Conservation (phyloP, 805 yeast species). For the Lipomyces sp. region DNA sequence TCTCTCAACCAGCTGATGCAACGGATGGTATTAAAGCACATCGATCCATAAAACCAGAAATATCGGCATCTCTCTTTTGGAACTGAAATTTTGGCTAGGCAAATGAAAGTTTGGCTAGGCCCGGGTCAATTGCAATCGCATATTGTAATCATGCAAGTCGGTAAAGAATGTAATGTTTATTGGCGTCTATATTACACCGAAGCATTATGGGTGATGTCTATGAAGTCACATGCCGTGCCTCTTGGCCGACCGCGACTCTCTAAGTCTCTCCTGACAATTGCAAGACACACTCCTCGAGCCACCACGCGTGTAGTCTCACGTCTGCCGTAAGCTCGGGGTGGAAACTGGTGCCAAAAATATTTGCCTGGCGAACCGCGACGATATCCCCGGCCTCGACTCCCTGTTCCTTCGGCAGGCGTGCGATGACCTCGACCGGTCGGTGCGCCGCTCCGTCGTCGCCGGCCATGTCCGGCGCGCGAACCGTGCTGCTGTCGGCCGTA, state of each 20-base stretch:
- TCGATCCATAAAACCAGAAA: no score
- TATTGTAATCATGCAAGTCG: no score
- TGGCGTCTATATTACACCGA: no score
- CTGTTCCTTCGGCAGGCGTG: slow-evolving; percentile 17
- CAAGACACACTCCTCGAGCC: slow-evolving; percentile 55
- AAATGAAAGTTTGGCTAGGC: no score
- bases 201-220: no score
- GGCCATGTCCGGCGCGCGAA: slow-evolving; percentile 29
- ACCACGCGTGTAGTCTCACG: slow-evolving; percentile 66
- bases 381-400: slow-evolving; percentile 38
- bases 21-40: no score
- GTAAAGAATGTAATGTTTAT: no score
- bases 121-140: no score
- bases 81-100: no score
- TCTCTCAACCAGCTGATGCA: no score
- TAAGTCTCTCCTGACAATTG: not conserved
- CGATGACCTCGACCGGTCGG: slow-evolving; percentile 33
- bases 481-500: no score
- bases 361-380: slow-evolving; percentile 72
- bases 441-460: slow-evolving; percentile 3
- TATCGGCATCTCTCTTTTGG: no score
- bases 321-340: slow-evolving; percentile 72
- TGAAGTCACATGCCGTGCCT: not conserved
- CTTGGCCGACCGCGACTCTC: not conserved
- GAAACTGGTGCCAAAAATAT: slow-evolving; percentile 67